Evolutionary conservation across 2,329 filamentous ascomycete species (phyloP).

Genomic region (Colletotrichum shisoi): DNA sequence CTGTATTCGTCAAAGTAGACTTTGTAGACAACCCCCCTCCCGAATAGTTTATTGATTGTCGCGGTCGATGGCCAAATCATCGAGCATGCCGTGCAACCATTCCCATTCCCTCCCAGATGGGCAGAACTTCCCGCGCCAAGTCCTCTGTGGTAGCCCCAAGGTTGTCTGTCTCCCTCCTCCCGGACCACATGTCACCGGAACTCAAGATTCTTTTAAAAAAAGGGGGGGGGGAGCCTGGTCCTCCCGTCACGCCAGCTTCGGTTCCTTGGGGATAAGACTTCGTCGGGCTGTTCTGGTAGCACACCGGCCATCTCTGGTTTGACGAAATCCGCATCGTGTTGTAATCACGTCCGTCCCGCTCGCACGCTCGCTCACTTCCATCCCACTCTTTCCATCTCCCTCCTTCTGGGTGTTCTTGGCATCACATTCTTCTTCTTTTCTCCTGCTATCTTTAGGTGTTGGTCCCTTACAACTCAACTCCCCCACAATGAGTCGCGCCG

Average conservation of each 20-base stretch:
- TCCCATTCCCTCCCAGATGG: background rate
- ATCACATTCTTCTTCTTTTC: background rate
- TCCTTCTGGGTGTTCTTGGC: background rate
- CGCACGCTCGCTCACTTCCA: background rate
- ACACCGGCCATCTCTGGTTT: constrained; percentile 21
- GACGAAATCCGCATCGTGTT: constrained; percentile 4
- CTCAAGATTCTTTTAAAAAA: constrained; percentile 7
- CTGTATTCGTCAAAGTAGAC: constrained; percentile 23
- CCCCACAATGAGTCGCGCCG: constrained; percentile 11
- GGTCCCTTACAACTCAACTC: no score
- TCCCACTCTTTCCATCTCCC: no score
- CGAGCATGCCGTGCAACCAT: constrained; percentile 11
- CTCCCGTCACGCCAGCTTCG: background rate
- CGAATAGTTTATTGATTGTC: constrained; percentile 27
- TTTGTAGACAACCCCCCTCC: constrained; percentile 9
- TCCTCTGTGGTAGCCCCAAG: background rate
- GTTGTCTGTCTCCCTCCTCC: constrained; percentile 5
- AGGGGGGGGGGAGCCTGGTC: background rate
- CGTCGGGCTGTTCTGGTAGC: constrained; percentile 31
- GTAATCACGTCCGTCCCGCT: background rate
- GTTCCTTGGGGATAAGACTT: background rate
- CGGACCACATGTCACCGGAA: constrained; percentile 9
- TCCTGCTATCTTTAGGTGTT: background rate
- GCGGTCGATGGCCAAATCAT: constrained; percentile 5
- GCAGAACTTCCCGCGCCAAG: no score